Percentiles rank a stretch among this genome's conserved stretches.
These are phyloP conservation scores for Selaginella tamariscina DNA, from an alignment of 75 land plant genomes.

Conservation along the genomic window DNA sequence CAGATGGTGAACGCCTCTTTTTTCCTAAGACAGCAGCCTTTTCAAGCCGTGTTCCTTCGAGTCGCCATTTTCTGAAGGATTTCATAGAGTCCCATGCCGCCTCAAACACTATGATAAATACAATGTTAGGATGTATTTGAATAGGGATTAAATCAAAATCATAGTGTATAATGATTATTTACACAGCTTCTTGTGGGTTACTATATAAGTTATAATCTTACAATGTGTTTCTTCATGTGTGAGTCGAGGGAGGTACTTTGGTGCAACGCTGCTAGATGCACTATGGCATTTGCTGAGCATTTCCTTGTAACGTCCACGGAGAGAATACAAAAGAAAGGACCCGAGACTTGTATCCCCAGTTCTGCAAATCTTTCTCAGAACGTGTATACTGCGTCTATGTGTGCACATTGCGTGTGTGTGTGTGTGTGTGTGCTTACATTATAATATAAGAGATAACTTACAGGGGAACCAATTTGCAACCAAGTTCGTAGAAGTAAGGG, in stretches of 20 bases:
- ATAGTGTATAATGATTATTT: no score
- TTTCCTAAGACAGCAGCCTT: slow-evolving; percentile 57
- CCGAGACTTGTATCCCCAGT: slow-evolving; percentile 54
- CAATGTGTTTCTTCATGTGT: slow-evolving; percentile 70
- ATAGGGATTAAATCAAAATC: background rate
- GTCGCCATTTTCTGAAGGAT: slow-evolving; percentile 60
- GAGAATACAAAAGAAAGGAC: slow-evolving; percentile 44
- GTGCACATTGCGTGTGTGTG: no score
- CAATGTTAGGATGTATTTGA: background rate
- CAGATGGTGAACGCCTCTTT: slow-evolving; percentile 34
- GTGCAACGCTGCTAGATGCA: slow-evolving; percentile 29
- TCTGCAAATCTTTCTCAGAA: no score
- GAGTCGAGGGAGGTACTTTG: slow-evolving; percentile 45
- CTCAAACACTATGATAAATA: slow-evolving; percentile 47
- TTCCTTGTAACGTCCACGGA: slow-evolving; percentile 64
- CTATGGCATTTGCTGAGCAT: slow-evolving; percentile 66
- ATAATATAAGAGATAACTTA: slow-evolving; percentile 34
- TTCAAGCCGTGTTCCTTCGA: slow-evolving; percentile 52
- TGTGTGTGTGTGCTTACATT: no score
- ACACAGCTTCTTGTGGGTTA: no score
- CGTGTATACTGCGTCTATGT: no score
- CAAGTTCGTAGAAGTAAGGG: slow-evolving; percentile 76
- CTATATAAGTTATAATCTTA: slow-evolving; percentile 37
- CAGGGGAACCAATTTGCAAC: slow-evolving; percentile 70
- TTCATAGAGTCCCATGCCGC: slow-evolving; percentile 54